Base-by-base conservation (phyloP, 1,139 yeast species). In the Blastobotrys buckinghamii region DNA sequence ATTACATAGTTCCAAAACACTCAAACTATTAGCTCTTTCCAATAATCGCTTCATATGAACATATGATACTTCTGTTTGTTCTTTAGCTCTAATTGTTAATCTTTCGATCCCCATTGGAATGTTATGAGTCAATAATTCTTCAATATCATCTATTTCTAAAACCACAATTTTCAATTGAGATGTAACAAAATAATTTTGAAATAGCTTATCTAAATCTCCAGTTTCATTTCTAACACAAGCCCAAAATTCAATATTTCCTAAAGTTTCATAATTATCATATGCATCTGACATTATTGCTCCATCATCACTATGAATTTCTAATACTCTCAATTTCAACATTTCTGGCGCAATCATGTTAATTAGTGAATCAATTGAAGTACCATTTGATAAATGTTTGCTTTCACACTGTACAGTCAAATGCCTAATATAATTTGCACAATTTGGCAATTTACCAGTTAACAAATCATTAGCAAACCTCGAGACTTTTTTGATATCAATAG, bases 291-390 rank as follows among this genome's bases (percentile, higher is more conserved):
- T 20, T 13, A 30, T 24, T 5, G 13, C 33, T 10, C 45, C 45
- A 15, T 34, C 32, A n/a, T 34, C 26, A 20, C 32, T 34, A 20
- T 24, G 22, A 10, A 42, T 17, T 19, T 34, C 45, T 15, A 42
- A 30, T n/a, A 42, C 20, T 12, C 35, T 39, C 3, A 42, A 32
- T 12, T 20, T 33, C 2, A 34, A 19, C 2, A 34, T 6, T 24
- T 42, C 39, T 32, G 45, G 45, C 2, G 22, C 20, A 22, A 42
- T 10, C 33, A 42, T 17, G 20, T 26, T 26, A 9, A 42, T 33
- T n/a, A 42, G 15, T 15, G 45, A 34, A 19, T 26, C 39, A 13
- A 42, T 5, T 13, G 30, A 22, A 13, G 6, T 24, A 13, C 37
- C 20, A 29, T 41, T 22, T 5, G 42, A n/a, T 9, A 20, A 27